A percentile compares a stretch with the other conserved stretches of the same genome.
Evolutionary conservation across 2,329 filamentous ascomycete genomes (phyloP).

Genomic region (Apiospora pterosperma): DNA sequence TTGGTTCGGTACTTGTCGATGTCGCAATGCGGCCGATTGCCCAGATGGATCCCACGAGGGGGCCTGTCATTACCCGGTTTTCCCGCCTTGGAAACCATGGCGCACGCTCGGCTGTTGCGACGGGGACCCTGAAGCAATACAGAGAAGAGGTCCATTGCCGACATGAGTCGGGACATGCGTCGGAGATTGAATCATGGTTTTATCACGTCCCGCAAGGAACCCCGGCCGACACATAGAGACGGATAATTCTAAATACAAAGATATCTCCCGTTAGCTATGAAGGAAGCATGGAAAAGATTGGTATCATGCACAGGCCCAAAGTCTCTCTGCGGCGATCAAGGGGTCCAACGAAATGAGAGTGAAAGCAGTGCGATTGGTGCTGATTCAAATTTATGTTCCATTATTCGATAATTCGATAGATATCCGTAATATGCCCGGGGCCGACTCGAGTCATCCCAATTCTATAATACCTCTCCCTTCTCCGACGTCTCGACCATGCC

Average conservation of each 20-base stretch:
- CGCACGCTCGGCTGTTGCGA: neutral
- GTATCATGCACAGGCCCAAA: too few species aligned
- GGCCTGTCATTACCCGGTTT: neutral
- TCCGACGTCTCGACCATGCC: neutral
- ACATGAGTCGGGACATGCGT: too few species aligned
- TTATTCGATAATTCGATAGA: neutral
- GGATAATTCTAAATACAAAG: too few species aligned
- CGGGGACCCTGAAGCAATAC: neutral
- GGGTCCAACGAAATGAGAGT: too few species aligned
- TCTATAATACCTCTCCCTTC: neutral
- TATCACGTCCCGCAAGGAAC: too few species aligned
- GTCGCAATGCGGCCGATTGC: neutral
- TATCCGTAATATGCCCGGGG: neutral
- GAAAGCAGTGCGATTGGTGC: too few species aligned
- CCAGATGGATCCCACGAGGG: neutral
- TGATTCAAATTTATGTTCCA: neutral
- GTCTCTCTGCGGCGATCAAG: too few species aligned
- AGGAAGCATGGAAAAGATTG: too few species aligned
- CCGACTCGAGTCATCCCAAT: neutral
- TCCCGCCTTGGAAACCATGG: neutral
- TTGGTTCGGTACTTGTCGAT: neutral
- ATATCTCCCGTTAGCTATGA: too few species aligned
- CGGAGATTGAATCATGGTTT: too few species aligned
- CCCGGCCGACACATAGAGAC: too few species aligned
- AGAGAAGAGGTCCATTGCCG: too few species aligned